Evolutionary conservation across 306 rosid species (phyloP), one percentile per base, ranked within the genome.

Genomic region (Quercus engelmannii): DNA sequence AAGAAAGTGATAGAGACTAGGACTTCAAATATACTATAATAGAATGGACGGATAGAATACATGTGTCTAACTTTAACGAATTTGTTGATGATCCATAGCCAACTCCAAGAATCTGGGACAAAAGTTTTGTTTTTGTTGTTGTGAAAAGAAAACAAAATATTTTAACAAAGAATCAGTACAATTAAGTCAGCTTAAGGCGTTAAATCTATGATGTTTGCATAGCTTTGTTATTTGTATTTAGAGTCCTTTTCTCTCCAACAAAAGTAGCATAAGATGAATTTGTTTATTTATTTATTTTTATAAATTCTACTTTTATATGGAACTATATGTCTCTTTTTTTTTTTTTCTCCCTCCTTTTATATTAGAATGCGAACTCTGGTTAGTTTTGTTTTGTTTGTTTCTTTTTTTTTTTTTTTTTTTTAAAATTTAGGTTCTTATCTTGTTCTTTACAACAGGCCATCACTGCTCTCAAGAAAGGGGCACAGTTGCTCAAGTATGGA

Each of bases 391-490:
- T 35, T 35, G 41, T 33, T 33, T 33, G n/a, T 0, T 5, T 0
- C 6, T 18, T 12, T 65, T 65, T 21, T 25, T 5, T 4, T 23
- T 7, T 13, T 31, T 19, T 67, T 74, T 0, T 35, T 6, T 33
- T 1, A 5, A 1, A 41, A 76, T 54, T 79, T 75, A 74, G 70
- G 67, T 75, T 70, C 57, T 78, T 68, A 82, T 49, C 81, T 67
- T 83, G 73, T 62, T 86, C 71, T 82, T 86, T 77, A 21, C 74
- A n/a, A 82, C 87, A 95, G 99, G 99, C 99, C 74, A 89, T 95
- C 78, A 95, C 97, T 81, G 99, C 99, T 83, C 86, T 95, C 76
- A 95, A 95, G 91, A 95, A 95, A 83, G 98, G 99, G 83, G 97
- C 98, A 30, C 80, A 65, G 90, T 89, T 95, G 85, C 97, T 95